Evolutionary conservation across 176 grass and related monocot genomes (phyloP), one percentile per base, ranked within the genome.

Genomic region (Dactylis glomerata): DNA sequence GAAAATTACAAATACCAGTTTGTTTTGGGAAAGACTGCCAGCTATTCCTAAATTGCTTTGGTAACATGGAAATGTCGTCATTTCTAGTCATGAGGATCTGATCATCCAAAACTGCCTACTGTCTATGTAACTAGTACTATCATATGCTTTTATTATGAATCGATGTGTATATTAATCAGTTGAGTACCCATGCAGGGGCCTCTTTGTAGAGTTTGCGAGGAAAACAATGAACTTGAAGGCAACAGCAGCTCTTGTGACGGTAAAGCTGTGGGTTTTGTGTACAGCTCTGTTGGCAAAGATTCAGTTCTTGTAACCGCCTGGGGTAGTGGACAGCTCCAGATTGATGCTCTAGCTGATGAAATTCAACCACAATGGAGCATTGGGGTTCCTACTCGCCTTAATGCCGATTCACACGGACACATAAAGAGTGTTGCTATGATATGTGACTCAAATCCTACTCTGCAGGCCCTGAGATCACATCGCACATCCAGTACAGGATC

Each of bases 331-430:
- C 93, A 88, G 15, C 85, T 98, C 54, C 86, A 93, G 69, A 91
- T 98, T 87, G 87, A 98, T 87, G 96, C 96, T 77, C 82, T 98
- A 75, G 96, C 93, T 59, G 93, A 98, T 85, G 96, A 98, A 94
- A 90, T 98, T 76, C 96, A 95, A 77, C 93, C 96, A 1, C 87
- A 88, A 46, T 98, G 96, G 96, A 89, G 87, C 75, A 77, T 83
- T 65, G 89, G 85, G 52, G 40, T 74, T 77, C 87, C 91, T 80
- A 87, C 88, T 68, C 46, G 64, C n/a, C 77, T 92, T 81, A 78
- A 91, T 84, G 77, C 94, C 1, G 68, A 95, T 90, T 81, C 85
- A 44, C 46, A 81, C 90, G 86, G 92, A 61, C 76, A 84, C 44
- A 69, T 92, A 89, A 95, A 94, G 82, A 87, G 83, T 42, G 83